A percentile compares a stretch with the other conserved stretches of the same genome.
These are phyloP conservation scores for Yarrowia sp. DNA, from an alignment of 805 yeast species.

Conservation along the genomic window DNA sequence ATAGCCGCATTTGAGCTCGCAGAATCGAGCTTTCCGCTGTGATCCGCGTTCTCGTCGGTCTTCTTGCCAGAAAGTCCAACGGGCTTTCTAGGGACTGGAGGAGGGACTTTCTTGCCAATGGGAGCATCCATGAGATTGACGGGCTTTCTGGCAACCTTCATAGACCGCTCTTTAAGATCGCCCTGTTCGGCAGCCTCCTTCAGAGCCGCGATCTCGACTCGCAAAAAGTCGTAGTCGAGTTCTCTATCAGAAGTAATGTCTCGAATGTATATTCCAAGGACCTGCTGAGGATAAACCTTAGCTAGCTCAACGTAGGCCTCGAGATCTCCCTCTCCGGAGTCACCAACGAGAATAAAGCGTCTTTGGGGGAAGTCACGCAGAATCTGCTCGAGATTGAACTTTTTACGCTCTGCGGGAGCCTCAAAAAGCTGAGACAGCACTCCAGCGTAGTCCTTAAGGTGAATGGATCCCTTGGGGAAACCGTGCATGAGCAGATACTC, in stretches of 20 bases:
- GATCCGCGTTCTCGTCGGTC: background rate
- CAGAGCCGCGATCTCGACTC: slow-evolving; percentile 27
- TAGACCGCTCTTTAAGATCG: background rate
- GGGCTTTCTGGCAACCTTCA: slow-evolving; percentile 4
- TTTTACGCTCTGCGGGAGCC: slow-evolving; percentile 80
- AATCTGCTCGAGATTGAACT: slow-evolving; percentile 59
- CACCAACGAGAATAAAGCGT: slow-evolving; percentile 84
- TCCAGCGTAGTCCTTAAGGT: slow-evolving; percentile 83
- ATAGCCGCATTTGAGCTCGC: slow-evolving; percentile 35
- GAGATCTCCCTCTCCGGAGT: slow-evolving; percentile 91
- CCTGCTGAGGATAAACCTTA: slow-evolving; percentile 55
- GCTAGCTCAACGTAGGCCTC: slow-evolving; percentile 85
- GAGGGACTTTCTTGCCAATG: slow-evolving; percentile 27
- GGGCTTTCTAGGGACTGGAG: slow-evolving; percentile 38
- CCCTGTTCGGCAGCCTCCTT: background rate
- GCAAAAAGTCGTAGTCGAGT: slow-evolving; percentile 33
- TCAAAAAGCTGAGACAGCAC: slow-evolving; percentile 78
- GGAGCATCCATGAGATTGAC: slow-evolving; percentile 22
- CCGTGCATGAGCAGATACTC: slow-evolving; percentile 55
- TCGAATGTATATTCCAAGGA: slow-evolving; percentile 75
- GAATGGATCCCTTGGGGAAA: slow-evolving; percentile 79
- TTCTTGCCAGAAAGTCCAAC: slow-evolving; percentile 29
- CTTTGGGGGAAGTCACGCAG: slow-evolving; percentile 71
- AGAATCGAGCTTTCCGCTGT: background rate
- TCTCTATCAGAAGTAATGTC: slow-evolving; percentile 50